These are phyloP conservation scores for Phytophthora syringae DNA, from an alignment of 352 stramenopile genomes.

Conservation along the genomic window DNA sequence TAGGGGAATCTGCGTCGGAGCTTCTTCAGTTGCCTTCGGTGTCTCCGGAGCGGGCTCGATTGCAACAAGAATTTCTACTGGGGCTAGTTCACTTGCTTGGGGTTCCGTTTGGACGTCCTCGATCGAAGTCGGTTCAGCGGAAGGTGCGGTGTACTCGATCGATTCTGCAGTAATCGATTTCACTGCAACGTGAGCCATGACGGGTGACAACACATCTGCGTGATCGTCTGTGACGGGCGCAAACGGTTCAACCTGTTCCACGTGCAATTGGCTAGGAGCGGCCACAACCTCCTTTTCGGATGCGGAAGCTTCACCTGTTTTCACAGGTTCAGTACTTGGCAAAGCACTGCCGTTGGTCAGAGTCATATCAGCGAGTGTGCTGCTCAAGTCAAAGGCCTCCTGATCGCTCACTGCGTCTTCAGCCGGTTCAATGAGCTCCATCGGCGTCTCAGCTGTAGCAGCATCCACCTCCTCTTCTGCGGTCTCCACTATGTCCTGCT, in stretches of 20 bases:
- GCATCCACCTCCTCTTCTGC: neutral
- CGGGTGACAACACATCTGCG: neutral
- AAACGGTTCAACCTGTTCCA: neutral
- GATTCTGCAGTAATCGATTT: conserved; percentile 14
- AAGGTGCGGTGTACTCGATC: neutral
- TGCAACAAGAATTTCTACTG: conserved; percentile 3
- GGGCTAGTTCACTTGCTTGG: neutral
- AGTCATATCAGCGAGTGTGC: conserved; percentile 27
- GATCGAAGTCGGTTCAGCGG: neutral
- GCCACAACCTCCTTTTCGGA: neutral
- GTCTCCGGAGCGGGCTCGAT: neutral
- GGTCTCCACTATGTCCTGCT: neutral
- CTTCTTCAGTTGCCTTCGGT: neutral
- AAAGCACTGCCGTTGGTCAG: conserved; percentile 8
- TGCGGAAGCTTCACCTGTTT: neutral
- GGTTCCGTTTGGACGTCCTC: neutral
- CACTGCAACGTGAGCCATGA: neutral
- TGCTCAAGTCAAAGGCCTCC: conserved; percentile 15
- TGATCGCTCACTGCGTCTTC: conserved; percentile 11
- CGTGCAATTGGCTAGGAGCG: neutral
- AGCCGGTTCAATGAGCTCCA: conserved; percentile 2
- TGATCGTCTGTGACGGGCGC: conserved; percentile 20
- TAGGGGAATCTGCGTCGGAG: neutral
- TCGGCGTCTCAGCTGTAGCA: neutral
- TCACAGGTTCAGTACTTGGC: neutral